Base-by-base conservation (phyloP, 2,329 filamentous ascomycete genomes). In the Cordyceps pruinosa region DNA sequence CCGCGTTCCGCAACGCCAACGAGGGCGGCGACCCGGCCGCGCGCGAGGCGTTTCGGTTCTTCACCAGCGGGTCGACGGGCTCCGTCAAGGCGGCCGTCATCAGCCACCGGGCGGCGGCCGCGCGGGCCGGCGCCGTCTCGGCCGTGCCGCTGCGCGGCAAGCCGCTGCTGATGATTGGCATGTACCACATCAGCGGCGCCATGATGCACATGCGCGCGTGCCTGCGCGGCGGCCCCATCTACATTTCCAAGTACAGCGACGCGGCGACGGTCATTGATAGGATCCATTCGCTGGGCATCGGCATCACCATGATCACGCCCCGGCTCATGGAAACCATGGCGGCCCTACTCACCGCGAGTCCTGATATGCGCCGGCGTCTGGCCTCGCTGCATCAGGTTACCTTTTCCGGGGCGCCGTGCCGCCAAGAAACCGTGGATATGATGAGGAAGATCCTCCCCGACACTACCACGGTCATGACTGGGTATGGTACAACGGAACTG, bases 21-120 rank as follows among this genome's bases (percentile, higher is more conserved):
- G 34, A 39, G 25, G 53, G 53, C 44, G 19, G 23, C 8, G 53
- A 56, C 23, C 19, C 44, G 25, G 25, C 53, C 23, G 13, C 53
- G 21, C 53, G 44, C 7, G 34, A 47, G n/a, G 53, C 53, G 3
- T 41, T 56, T 48, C 53, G 44, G 1, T 41, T 56, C 42, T 56
- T 56, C 34, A 56, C 53, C 12, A 56, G 53, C 53, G 53, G 53
- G 2, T 23, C 53, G 10, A 56, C 53, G 4, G 53, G 53, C 5
- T 32, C 53, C 2, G 53, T 48, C 53, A 56, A 56, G 44, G 53
- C 53, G 9, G 53, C 53, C 44, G 19, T 42, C 34, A 30, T 56
- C 3, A 47, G 8, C 32, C 53, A 56, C 44, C 32, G 25, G 4
- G 44, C 34, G 8, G 25, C 30, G 13, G 4, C 30, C 8, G 23